phyloP scores from a whole-genome alignment of 2,329 filamentous ascomycete genomes.

The Blastomyces gilchristii region DNA sequence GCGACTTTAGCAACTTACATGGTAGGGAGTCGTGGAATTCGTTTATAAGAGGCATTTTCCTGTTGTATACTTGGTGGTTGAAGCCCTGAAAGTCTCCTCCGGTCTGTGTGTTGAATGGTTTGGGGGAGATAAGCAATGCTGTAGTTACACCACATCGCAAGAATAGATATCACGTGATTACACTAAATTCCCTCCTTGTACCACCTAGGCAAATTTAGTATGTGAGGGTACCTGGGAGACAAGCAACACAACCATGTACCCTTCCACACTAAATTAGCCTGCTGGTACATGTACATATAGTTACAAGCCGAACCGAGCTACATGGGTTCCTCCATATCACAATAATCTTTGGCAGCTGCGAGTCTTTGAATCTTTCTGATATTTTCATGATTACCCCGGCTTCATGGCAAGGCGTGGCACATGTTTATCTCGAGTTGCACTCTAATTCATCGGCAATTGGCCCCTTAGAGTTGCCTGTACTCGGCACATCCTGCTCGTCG shows the following conservation, averaged over 20 bases:
- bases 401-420: not conserved
- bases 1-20: conserved; percentile 44
- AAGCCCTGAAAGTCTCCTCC: not conserved
- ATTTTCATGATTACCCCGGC: not conserved
- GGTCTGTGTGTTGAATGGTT: not conserved
- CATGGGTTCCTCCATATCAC: not conserved
- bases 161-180: too few relatives aligned
- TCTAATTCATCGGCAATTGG: not conserved
- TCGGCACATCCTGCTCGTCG: not conserved
- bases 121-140: too few relatives aligned
- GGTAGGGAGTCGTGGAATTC: conserved; percentile 70
- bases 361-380: not conserved
- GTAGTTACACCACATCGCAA: too few relatives aligned
- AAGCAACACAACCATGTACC: too few relatives aligned
- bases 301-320: too few relatives aligned
- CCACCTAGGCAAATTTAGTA: too few relatives aligned
- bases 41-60: conserved; percentile 55
- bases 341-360: not conserved
- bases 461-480: not conserved
- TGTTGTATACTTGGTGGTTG: not conserved
- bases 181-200: too few relatives aligned
- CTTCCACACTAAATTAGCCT: too few relatives aligned
- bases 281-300: too few relatives aligned
- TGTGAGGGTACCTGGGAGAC: too few relatives aligned
- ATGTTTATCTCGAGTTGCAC: not conserved